Evolutionary conservation across 2,329 filamentous ascomycete species (phyloP).

Genomic region (Mycosphaerelloides madeirae): DNA sequence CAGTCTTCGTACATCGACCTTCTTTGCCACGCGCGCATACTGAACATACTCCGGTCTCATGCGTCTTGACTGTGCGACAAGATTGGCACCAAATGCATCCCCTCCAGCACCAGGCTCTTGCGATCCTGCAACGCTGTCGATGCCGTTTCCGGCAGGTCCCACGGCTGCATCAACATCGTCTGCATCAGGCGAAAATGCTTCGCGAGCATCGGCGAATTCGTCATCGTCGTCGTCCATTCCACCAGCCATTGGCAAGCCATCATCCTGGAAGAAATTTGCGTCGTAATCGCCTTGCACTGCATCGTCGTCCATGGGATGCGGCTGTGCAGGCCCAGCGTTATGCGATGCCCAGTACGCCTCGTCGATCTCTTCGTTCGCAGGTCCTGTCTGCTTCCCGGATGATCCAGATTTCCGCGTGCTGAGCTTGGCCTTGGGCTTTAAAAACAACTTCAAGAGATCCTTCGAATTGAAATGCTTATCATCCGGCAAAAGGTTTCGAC

Average conservation of each 20-base stretch:
- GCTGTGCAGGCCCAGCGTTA: constrained; percentile 34
- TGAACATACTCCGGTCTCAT: constrained; percentile 61
- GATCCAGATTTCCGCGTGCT: constrained; percentile 55
- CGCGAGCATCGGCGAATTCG: constrained; percentile 75
- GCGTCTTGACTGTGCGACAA: constrained; percentile 58
- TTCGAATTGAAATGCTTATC: constrained; percentile 98
- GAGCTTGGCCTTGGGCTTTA: constrained; percentile 88
- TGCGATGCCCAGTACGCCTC: constrained; percentile 90
- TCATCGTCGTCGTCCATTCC: constrained; percentile 64
- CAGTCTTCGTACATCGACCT: constrained; percentile 59
- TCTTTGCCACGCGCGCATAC: constrained; percentile 62
- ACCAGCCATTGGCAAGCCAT: constrained; percentile 62
- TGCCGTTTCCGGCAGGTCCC: constrained; percentile 27
- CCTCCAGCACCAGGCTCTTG: constrained; percentile 35
- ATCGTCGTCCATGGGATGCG: constrained; percentile 42
- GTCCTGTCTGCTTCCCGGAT: constrained; percentile 38
- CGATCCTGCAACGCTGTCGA: constrained; percentile 32
- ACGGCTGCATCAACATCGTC: constrained; percentile 37
- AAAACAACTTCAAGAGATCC: constrained; percentile 80
- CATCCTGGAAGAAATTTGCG: constrained; percentile 95
- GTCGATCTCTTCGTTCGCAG: constrained; percentile 73
- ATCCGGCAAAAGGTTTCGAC: constrained; percentile 85
- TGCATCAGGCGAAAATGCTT: constrained; percentile 68
- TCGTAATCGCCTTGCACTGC: constrained; percentile 78
- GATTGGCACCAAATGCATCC: constrained; percentile 57